These are phyloP conservation scores for Claviceps paspali DNA, from an alignment of 2,329 filamentous ascomycete genomes.

Conservation along the genomic window DNA sequence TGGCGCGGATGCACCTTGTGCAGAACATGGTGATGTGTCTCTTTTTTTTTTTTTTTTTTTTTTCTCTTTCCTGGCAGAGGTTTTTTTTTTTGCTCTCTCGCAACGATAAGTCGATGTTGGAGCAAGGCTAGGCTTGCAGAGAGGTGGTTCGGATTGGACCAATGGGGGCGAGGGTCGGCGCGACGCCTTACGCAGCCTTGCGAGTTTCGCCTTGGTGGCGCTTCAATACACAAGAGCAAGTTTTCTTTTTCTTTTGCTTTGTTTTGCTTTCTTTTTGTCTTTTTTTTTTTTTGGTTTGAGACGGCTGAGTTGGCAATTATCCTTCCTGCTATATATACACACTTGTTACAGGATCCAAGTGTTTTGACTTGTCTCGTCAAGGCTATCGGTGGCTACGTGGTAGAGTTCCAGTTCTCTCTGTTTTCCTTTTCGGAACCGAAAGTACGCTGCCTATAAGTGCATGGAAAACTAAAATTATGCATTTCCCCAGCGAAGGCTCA, in stretches of 20 bases:
- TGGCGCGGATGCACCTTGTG: slow-evolving; percentile 33
- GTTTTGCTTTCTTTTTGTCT: too few relatives aligned
- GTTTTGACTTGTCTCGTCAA: too few relatives aligned
- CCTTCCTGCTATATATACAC: slow-evolving; percentile 11
- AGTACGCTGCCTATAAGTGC: too few relatives aligned
- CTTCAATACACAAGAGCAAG: too few relatives aligned
- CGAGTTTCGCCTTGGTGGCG: too few relatives aligned
- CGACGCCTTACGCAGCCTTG: not conserved
- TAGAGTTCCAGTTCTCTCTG: too few relatives aligned
- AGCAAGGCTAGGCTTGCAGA: not conserved
- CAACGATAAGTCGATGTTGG: not conserved
- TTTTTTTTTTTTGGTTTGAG: too few relatives aligned
- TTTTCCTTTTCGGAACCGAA: too few relatives aligned
- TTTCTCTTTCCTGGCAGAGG: not conserved
- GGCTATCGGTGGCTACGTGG: too few relatives aligned
- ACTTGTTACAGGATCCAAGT: not conserved
- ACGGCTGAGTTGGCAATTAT: not conserved
- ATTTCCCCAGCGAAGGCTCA: too few relatives aligned
- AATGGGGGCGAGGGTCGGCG: slow-evolving; percentile 1
- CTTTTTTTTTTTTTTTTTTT: not conserved
- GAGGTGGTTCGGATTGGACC: slow-evolving; percentile 2
- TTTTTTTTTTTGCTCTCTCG: not conserved
- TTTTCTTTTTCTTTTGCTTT: too few relatives aligned
- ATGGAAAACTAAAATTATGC: too few relatives aligned
- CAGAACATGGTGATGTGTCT: slow-evolving; percentile 22